Conservation (phyloP, 805 yeast genomes). For the Kuraishia hungarica region DNA sequence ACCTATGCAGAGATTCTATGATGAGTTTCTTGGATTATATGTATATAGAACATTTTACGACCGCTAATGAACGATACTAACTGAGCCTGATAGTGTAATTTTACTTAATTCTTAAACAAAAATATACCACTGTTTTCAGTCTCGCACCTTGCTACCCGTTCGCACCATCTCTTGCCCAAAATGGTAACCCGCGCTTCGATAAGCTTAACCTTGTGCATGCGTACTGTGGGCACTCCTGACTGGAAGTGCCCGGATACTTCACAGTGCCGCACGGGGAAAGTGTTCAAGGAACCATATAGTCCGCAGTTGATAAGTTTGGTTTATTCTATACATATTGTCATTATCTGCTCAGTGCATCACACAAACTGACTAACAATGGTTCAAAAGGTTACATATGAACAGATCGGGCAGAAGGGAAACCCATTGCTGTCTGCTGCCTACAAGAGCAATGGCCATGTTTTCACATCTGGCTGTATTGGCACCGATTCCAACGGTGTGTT, state of each 20-base stretch:
- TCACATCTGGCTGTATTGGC: constrained; percentile 43
- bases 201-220: neutral
- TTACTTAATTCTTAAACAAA: no score
- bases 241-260: no score
- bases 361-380: constrained; percentile 10
- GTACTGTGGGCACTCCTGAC: neutral
- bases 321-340: neutral
- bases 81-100: no score
- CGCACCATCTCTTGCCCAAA: neutral
- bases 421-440: constrained; percentile 31
- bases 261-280: no score
- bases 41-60: neutral
- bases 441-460: constrained; percentile 31
- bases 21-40: neutral
- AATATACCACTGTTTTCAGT: no score
- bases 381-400: constrained; percentile 26
- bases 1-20: constrained; percentile 24
- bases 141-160: no score
- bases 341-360: neutral
- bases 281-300: no score
- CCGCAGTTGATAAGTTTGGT: neutral
- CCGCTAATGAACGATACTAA: neutral
- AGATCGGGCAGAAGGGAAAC: constrained; percentile 20
- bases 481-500: constrained; percentile 29
- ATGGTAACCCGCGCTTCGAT: neutral